Evolutionary conservation across 805 yeast genomes (phyloP).

Genomic region (Lachancea waltii): DNA sequence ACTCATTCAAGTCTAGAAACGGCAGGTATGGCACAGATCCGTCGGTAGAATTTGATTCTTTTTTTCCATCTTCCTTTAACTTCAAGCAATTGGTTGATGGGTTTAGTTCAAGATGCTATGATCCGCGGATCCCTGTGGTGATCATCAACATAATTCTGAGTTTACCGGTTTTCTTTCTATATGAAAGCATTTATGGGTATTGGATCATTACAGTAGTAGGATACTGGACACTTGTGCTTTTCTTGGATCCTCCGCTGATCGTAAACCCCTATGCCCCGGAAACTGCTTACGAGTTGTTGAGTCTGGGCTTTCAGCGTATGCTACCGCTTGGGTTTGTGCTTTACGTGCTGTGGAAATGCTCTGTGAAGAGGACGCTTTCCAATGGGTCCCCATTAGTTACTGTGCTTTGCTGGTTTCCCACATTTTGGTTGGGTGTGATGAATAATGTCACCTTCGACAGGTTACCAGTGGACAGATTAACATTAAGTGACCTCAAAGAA

Average conservation of each 20-base stretch:
- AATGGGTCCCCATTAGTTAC: slow-evolving; percentile 39
- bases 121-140: slow-evolving; percentile 56
- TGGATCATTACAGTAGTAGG: slow-evolving; percentile 62
- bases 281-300: slow-evolving; percentile 51
- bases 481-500: slow-evolving; percentile 57
- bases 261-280: slow-evolving; percentile 49
- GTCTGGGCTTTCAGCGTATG: slow-evolving; percentile 65
- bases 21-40: slow-evolving; percentile 49
- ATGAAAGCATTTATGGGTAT: slow-evolving; percentile 42
- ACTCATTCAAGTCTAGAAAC: slow-evolving; percentile 39
- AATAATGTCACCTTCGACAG: slow-evolving; percentile 86
- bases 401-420: slow-evolving; percentile 56
- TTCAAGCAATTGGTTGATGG: slow-evolving; percentile 42
- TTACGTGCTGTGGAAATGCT: slow-evolving; percentile 59
- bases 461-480: slow-evolving; percentile 80
- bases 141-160: slow-evolving; percentile 57
- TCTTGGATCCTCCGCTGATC: slow-evolving; percentile 71
- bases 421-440: slow-evolving; percentile 77
- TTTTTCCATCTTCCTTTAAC: slow-evolving; percentile 67
- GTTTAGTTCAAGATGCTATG: slow-evolving; percentile 50
- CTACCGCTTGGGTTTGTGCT: slow-evolving; percentile 69
- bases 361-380: slow-evolving; percentile 45
- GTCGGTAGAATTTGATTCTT: slow-evolving; percentile 53
- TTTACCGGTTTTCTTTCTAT: slow-evolving; percentile 49
- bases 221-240: slow-evolving; percentile 74